Conservation (phyloP, 345 rosid species). For the Leavenworthia alabamica region DNA sequence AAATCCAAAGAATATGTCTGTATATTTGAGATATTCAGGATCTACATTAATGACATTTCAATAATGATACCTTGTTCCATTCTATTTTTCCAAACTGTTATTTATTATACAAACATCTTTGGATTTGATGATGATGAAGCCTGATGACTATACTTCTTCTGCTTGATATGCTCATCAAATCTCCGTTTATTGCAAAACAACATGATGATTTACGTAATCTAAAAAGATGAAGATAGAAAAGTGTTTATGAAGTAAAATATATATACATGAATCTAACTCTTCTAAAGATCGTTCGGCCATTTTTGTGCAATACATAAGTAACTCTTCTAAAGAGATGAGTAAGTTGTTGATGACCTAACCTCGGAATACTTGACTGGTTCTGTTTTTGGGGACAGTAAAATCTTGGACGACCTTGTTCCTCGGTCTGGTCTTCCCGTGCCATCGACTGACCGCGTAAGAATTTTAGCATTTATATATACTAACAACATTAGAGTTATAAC, state of each 20-base stretch:
- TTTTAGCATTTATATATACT: slow-evolving; percentile 40
- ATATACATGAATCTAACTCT: slow-evolving; percentile 88
- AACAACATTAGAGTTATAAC: slow-evolving; percentile 26
- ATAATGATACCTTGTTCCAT: slow-evolving; percentile 5
- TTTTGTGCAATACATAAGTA: slow-evolving; percentile 45
- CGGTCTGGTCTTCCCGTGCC: slow-evolving; percentile 42
- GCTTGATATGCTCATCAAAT: slow-evolving; percentile 74
- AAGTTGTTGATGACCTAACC: slow-evolving; percentile 52
- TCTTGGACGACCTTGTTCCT: slow-evolving; percentile 46
- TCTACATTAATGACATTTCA: background rate
- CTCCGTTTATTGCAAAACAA: slow-evolving; percentile 54
- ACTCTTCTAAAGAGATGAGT: slow-evolving; percentile 52
- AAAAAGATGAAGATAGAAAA: background rate
- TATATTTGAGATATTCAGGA: background rate
- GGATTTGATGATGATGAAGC: slow-evolving; percentile 22
- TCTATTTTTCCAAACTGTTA: background rate
- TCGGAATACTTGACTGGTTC: slow-evolving; percentile 72
- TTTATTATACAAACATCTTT: slow-evolving; percentile 13
- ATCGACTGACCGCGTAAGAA: slow-evolving; percentile 46
- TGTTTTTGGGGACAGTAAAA: slow-evolving; percentile 50
- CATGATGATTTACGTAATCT: background rate
- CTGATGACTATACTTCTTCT: slow-evolving; percentile 50
- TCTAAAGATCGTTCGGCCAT: slow-evolving; percentile 68
- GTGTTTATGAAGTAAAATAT: background rate
- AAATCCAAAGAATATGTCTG: background rate